These are phyloP conservation scores for Heritiera littoralis DNA, from an alignment of 345 rosid species.

Conservation along the genomic window DNA sequence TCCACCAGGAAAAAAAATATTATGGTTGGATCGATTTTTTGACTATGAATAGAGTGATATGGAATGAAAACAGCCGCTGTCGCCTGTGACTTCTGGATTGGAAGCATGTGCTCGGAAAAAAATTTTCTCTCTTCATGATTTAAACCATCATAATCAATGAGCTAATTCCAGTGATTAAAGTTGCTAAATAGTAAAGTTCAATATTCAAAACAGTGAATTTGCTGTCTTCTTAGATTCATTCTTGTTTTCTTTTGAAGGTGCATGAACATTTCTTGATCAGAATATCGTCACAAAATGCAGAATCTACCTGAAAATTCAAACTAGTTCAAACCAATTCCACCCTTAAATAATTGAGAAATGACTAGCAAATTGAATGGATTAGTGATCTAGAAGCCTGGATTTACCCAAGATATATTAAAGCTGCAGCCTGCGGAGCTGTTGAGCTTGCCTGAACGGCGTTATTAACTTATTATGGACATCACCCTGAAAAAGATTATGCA, in stretches of 20 bases:
- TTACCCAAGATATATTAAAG: neutral
- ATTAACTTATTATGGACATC: neutral
- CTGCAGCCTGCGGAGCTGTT: neutral
- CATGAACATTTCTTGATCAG: neutral
- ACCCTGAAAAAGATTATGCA: neutral
- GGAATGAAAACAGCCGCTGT: neutral
- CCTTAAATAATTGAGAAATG: neutral
- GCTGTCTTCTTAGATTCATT: neutral
- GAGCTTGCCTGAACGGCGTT: neutral
- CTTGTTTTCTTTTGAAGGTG: neutral
- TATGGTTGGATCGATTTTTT: neutral
- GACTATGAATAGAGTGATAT: neutral
- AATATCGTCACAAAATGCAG: neutral
- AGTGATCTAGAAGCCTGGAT: too few species aligned
- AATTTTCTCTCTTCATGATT: neutral
- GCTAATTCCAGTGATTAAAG: neutral
- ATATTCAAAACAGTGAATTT: neutral
- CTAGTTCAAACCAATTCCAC: neutral
- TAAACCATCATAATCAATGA: neutral
- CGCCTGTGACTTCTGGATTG: neutral
- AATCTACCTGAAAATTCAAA: neutral
- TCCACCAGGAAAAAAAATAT: too few species aligned
- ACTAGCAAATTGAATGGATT: neutral
- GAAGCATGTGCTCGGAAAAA: neutral
- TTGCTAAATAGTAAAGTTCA: neutral